Base-by-base conservation (phyloP, 1,139 yeast species). In the Kodamaea derodonti region DNA sequence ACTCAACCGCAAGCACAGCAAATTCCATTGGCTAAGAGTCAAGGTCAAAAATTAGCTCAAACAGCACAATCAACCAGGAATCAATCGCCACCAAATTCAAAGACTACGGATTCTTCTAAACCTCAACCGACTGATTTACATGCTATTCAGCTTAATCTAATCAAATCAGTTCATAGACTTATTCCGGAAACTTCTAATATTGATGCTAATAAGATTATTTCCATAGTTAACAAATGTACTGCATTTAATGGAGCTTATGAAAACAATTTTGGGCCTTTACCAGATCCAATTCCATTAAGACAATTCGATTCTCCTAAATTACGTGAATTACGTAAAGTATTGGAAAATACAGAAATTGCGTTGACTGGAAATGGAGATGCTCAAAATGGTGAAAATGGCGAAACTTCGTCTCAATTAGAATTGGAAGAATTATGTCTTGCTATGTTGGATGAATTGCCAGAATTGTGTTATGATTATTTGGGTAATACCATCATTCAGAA, bases 401-500 rank as follows among this genome's bases (percentile, higher is more conserved):
- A 41, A 25, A 34, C 45, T 7, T 43, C 67, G 52, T 48, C 58
- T 17, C 71, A 63, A 43, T 40, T 69, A 14, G 95, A 87, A 45
- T 71, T 88, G 35, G 97, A 90, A 54, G 92, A 81, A 44, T 65
- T 88, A 33, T 88, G 95, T 11, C 56, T 87, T 33, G 84, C 88
- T 4, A 85, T 92, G 92, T 64, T 86, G 45, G 84, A 80, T 44
- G 97, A 92, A 58, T 72, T 94, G 41, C 95, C 97, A 1, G 95
- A 87, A 54, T 69, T 92, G 38, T 80, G 96, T 27, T 81, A 92
- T 41, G 99, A 92, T 58, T 92, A 92, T 53, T 69, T 94, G 41
- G 99, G 99, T 15, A 92, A 92, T 55, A 92, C 98, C 0, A 85
- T 94, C 34, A 95, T 92, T 12, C 99, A 92, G 60, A 90, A 88